Evolutionary conservation across 106 monocot genomes (phyloP).

Genomic region (Acorus gramineus): DNA sequence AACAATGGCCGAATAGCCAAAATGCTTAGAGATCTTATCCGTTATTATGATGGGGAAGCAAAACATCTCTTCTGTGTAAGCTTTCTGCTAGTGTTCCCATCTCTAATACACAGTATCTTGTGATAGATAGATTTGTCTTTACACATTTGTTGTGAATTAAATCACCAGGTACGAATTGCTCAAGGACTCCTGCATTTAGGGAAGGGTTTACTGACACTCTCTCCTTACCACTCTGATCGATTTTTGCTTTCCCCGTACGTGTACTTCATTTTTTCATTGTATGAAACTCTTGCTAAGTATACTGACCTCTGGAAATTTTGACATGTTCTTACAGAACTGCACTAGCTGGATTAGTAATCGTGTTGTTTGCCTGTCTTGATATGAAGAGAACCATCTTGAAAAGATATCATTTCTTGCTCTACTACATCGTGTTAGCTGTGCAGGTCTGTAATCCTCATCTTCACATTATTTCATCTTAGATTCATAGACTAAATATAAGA

Average conservation of each 20-base stretch:
- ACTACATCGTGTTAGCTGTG: constrained; percentile 82
- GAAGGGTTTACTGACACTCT: constrained; percentile 91
- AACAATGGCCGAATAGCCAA: constrained; percentile 94
- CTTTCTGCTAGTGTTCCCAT: not conserved
- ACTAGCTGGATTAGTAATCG: constrained; percentile 76
- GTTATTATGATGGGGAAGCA: constrained; percentile 98
- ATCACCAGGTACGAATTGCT: constrained; percentile 78
- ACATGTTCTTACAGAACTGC: constrained; percentile 41
- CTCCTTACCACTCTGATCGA: constrained; percentile 88
- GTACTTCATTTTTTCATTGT: not conserved
- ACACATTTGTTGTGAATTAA: not conserved
- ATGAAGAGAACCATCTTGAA: constrained; percentile 79
- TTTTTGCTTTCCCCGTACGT: constrained; percentile 89
- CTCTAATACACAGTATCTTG: not conserved
- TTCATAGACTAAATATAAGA: not conserved
- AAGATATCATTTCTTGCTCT: constrained; percentile 92
- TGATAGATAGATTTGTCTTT: not conserved
- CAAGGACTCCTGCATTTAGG: constrained; percentile 95
- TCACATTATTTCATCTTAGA: not conserved
- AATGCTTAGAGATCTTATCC: constrained; percentile 93
- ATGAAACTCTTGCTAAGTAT: not conserved
- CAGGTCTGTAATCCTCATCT: constrained; percentile 35
- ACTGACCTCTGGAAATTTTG: not conserved
- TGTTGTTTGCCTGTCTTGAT: constrained; percentile 82
- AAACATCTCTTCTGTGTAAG: constrained; percentile 95